phyloP scores from a whole-genome alignment of 176 grass and related monocot genomes.

The Melocanna baccifera region DNA sequence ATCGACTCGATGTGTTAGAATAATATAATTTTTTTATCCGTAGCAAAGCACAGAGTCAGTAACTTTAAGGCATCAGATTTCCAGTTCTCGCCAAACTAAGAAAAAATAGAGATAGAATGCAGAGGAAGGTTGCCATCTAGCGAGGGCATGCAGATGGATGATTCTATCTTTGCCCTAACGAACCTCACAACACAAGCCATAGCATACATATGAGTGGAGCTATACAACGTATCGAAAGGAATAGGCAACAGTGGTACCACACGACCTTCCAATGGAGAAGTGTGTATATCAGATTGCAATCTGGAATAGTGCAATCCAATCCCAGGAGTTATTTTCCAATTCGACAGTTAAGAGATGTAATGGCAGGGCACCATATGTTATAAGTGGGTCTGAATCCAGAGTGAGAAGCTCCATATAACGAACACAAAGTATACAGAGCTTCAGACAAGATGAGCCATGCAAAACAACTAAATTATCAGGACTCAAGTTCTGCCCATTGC shows the following conservation, averaged over 20 bases:
- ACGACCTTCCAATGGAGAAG: background rate
- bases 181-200: background rate
- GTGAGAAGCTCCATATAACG: background rate
- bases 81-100: background rate
- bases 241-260: too few relatives aligned
- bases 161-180: too few relatives aligned
- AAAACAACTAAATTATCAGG: background rate
- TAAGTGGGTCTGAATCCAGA: background rate
- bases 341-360: background rate
- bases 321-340: background rate
- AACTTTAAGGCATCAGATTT: background rate
- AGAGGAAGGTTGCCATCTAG: background rate
- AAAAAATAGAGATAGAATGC: background rate
- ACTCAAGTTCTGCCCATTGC: background rate
- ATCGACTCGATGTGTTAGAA: too few relatives aligned
- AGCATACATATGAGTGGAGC: background rate
- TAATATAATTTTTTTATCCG: too few relatives aligned
- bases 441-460: background rate
- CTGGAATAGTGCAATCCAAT: background rate
- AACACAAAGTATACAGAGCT: too few relatives aligned
- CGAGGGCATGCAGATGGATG: too few relatives aligned
- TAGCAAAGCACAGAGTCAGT: too few relatives aligned
- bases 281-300: background rate
- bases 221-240: background rate
- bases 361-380: background rate